phyloP scores from a whole-genome alignment of 805 yeast species.

The Teunomyces funiuensis region DNA sequence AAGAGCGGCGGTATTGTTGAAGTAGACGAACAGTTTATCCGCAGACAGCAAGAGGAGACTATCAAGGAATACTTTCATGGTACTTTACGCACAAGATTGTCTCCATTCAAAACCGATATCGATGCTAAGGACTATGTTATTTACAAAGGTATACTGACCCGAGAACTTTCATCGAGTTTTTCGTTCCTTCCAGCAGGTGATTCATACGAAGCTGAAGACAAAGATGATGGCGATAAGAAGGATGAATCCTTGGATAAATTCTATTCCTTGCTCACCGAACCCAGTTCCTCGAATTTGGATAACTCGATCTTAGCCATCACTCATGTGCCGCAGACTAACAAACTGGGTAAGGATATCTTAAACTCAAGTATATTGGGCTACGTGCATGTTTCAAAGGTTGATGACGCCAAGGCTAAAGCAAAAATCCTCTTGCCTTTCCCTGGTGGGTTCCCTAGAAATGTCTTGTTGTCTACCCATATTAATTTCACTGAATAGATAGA shows the following conservation, averaged over 20 bases:
- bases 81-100: conserved; percentile 56
- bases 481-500: conserved; percentile 72
- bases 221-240: conserved; percentile 20
- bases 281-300: conserved; percentile 57
- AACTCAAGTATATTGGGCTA: conserved; percentile 73
- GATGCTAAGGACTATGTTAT: conserved; percentile 61
- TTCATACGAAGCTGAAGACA: conserved; percentile 35
- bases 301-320: conserved; percentile 72
- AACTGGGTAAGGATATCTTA: conserved; percentile 49
- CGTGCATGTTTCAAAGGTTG: conserved; percentile 68
- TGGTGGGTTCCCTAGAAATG: conserved; percentile 74
- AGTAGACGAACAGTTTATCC: conserved; percentile 62
- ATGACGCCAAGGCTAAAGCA: conserved; percentile 68
- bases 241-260: conserved; percentile 34
- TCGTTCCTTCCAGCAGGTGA: conserved; percentile 46
- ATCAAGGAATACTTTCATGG: conserved; percentile 93
- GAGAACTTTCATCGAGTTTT: conserved; percentile 35
- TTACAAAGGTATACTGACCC: conserved; percentile 54
- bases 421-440: conserved; percentile 85
- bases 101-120: conserved; percentile 83
- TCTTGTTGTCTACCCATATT: conserved; percentile 71
- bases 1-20: conserved; percentile 78
- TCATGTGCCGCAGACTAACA: conserved; percentile 34
- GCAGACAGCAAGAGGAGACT: conserved; percentile 72
- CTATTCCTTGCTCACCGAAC: conserved; percentile 38